phyloP scores from a whole-genome alignment of 345 rosid species.

The Mercurialis annua region DNA sequence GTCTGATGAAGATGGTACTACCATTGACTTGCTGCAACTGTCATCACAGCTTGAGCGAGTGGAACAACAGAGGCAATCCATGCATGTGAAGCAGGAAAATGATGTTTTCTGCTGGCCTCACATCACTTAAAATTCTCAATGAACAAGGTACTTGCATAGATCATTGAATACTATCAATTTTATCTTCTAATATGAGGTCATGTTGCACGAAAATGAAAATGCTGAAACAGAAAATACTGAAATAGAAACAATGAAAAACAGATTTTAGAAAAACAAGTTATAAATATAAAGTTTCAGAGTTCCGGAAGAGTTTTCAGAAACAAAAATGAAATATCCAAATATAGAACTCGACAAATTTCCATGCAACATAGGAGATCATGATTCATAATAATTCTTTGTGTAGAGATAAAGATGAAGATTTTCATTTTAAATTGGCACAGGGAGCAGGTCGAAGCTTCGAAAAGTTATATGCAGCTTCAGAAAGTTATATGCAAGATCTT shows the following conservation, averaged over 20 bases:
- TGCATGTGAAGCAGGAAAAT: conserved; percentile 49
- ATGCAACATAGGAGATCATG: too few relatives aligned
- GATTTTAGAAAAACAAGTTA: too few relatives aligned
- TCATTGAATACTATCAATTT: background rate
- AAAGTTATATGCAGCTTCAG: background rate
- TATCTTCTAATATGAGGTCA: background rate
- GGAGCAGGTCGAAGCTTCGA: background rate
- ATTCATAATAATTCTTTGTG: too few relatives aligned
- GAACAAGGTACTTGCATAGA: conserved; percentile 19
- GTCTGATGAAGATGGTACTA: conserved; percentile 37
- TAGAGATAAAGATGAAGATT: too few relatives aligned
- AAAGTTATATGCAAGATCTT: too few relatives aligned
- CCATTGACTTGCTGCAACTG: conserved; percentile 63
- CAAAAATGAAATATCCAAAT: too few relatives aligned
- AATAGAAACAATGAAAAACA: too few relatives aligned
- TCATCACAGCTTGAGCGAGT: conserved; percentile 75
- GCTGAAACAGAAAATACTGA: too few relatives aligned
- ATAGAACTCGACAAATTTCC: too few relatives aligned
- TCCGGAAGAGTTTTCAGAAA: too few relatives aligned
- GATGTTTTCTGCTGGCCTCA: conserved; percentile 39
- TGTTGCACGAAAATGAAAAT: too few relatives aligned
- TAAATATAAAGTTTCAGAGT: too few relatives aligned
- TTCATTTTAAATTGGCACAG: background rate
- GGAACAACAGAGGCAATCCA: conserved; percentile 58
- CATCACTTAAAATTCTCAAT: conserved; percentile 19